Evolutionary conservation across 768 basidiomycete species (phyloP).

Genomic region (Mycena amicta): DNA sequence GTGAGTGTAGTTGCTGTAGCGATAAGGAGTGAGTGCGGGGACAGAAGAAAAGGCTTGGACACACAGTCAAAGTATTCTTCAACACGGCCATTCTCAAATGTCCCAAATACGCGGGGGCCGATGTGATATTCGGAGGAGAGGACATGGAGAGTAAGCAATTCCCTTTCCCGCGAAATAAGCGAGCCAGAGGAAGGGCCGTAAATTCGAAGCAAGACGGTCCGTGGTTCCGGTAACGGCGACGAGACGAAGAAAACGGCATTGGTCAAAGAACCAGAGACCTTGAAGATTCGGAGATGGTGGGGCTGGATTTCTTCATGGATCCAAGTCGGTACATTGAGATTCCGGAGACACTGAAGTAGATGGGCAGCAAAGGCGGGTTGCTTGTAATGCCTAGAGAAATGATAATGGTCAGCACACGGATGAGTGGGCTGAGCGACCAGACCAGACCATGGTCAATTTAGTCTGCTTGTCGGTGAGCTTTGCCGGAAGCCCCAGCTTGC

Average conservation of each 20-base stretch:
- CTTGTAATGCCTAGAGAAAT: slow-evolving; percentile 61
- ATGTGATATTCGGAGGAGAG: slow-evolving; percentile 88
- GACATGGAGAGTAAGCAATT: slow-evolving; percentile 85
- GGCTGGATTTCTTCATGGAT: slow-evolving; percentile 45
- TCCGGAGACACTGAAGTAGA: slow-evolving; percentile 56
- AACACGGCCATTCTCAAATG: slow-evolving; percentile 92
- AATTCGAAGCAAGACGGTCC: slow-evolving; percentile 84
- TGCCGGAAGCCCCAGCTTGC: slow-evolving; percentile 35
- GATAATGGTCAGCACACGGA: slow-evolving; percentile 22
- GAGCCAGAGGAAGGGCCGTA: slow-evolving; percentile 87
- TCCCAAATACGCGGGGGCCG: slow-evolving; percentile 91
- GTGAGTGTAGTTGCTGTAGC: slow-evolving; percentile 63
- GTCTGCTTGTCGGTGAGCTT: slow-evolving; percentile 37
- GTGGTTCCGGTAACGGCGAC: slow-evolving; percentile 49
- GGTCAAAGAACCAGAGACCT: slow-evolving; percentile 89
- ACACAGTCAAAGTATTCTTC: slow-evolving; percentile 89
- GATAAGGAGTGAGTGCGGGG: neutral
- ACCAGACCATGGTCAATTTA: slow-evolving; percentile 40
- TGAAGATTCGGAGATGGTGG: slow-evolving; percentile 61
- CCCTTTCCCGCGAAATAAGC: slow-evolving; percentile 85
- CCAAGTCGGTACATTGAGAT: slow-evolving; percentile 66
- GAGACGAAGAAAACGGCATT: slow-evolving; percentile 98
- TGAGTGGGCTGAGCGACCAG: slow-evolving; percentile 24
- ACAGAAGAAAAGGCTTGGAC: neutral
- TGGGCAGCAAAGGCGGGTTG: slow-evolving; percentile 54